These are phyloP conservation scores for Penicillium sp. DNA, from an alignment of 2,329 filamentous ascomycete genomes.

Conservation along the genomic window DNA sequence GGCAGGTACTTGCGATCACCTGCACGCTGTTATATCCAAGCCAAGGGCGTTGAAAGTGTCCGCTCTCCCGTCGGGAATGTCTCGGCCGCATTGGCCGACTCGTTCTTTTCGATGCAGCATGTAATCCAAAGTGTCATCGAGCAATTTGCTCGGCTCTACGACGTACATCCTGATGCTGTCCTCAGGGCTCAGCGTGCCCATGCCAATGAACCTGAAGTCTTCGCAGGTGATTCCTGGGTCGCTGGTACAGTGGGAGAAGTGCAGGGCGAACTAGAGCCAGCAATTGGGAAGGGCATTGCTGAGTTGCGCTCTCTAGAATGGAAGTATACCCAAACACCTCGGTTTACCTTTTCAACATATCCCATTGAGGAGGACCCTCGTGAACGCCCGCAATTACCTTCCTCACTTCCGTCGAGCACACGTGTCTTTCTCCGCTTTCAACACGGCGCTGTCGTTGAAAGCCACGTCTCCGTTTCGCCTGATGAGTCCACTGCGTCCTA, in stretches of 20 bases:
- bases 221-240: conserved; percentile 35
- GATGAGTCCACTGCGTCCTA: conserved; percentile 30
- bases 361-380: conserved; percentile 58
- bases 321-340: conserved; percentile 82
- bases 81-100: conserved; percentile 50
- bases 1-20: conserved; percentile 72
- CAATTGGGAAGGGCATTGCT: conserved; percentile 58
- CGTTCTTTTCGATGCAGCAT: conserved; percentile 50
- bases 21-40: conserved; percentile 69
- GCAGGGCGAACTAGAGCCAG: conserved; percentile 44
- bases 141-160: conserved; percentile 68
- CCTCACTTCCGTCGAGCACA: conserved; percentile 47
- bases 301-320: conserved; percentile 56
- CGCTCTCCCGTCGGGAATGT: conserved; percentile 81
- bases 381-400: conserved; percentile 51
- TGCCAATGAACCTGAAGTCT: conserved; percentile 32
- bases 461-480: conserved; percentile 38
- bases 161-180: conserved; percentile 37
- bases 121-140: conserved; percentile 54
- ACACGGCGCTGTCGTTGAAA: conserved; percentile 41
- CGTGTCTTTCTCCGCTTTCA: conserved; percentile 42
- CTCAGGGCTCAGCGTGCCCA: conserved; percentile 33
- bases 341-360: conserved; percentile 67
- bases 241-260: conserved; percentile 52
- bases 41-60: conserved; percentile 86